phyloP scores from a whole-genome alignment of 306 rosid genomes.

The Prunus davidiana region DNA sequence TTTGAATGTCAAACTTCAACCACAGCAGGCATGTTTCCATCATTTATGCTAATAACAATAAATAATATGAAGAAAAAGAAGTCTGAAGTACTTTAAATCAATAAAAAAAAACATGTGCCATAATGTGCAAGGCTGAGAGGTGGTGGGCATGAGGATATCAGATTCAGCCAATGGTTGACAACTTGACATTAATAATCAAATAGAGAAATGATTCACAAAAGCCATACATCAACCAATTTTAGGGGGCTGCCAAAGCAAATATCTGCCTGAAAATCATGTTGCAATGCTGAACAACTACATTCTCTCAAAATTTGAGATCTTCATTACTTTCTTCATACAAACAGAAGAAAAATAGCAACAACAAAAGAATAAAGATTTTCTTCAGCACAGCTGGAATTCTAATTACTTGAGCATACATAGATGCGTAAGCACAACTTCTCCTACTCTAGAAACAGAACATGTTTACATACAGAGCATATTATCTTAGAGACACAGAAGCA shows the following conservation, averaged over 20 bases:
- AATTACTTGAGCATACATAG: background rate
- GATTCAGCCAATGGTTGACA: background rate
- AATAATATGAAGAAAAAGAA: background rate
- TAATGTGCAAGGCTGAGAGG: background rate
- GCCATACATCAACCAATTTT: background rate
- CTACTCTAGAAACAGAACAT: background rate
- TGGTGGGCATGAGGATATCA: background rate
- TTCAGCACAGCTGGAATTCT: background rate
- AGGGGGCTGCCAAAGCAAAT: background rate
- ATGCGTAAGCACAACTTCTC: background rate
- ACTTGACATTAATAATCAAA: background rate
- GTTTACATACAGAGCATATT: background rate
- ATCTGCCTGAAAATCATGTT: background rate
- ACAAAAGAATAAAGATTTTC: background rate
- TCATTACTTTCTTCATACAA: background rate
- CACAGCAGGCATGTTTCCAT: background rate
- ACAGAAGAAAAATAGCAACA: background rate
- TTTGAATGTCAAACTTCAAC: background rate
- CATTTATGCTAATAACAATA: background rate
- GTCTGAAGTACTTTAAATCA: background rate
- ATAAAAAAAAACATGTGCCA: background rate
- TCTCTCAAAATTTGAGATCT: background rate
- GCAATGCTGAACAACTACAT: background rate
- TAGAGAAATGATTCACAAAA: background rate
- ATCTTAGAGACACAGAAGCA: background rate